Base-by-base conservation (phyloP, 2,329 filamentous ascomycete genomes). In the Colletotrichum truncatum region DNA sequence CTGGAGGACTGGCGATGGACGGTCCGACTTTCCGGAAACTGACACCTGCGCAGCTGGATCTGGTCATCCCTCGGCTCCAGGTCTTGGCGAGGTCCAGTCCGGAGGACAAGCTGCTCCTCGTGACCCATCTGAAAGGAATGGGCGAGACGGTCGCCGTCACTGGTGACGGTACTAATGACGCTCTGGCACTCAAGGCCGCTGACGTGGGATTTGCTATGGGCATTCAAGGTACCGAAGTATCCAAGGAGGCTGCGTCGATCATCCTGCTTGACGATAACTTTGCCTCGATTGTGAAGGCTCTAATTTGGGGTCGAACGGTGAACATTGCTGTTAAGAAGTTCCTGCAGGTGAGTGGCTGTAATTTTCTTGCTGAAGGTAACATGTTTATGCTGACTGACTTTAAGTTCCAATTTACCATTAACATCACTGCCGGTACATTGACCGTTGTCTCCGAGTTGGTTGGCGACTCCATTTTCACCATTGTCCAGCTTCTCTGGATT, bases 11-110 rank as follows among this genome's bases (percentile, higher is more conserved):
- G 64, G 86, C 89, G 51, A 90, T 92, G 88, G 89, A 92, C 77
- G 90, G 89, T 0, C 89, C 89, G 9, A 84, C 82, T 38, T 92
- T 92, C 77, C 84, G 90, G 41, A 85, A 86, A 63, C 82, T 91
- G 14, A 84, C 81, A 9, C 82, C 89, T 36, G 78, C 80, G 5
- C 84, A 90, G 67, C 88, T 91, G 81, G 83, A 87, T 67, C 74
- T 82, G 53, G 78, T 84, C 1, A 80, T 92, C 12, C 87, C 88
- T 0, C 81, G 81, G 7, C 81, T 91, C 2, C 86, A 90, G 70
- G 88, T 91, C 2, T 78, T 91, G 16, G 89, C 88, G 39, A 85
- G 89, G 5, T 91, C 88, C 1, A 89, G 87, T 2, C 89, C 89
- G 0, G 88, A 91, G 67, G 89, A 91, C 70, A 91, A 91, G 76